Percentiles rank a stretch among this genome's conserved stretches.
Evolutionary conservation across 2,329 filamentous ascomycete species (phyloP).

Genomic region (Colletotrichum australisinense): DNA sequence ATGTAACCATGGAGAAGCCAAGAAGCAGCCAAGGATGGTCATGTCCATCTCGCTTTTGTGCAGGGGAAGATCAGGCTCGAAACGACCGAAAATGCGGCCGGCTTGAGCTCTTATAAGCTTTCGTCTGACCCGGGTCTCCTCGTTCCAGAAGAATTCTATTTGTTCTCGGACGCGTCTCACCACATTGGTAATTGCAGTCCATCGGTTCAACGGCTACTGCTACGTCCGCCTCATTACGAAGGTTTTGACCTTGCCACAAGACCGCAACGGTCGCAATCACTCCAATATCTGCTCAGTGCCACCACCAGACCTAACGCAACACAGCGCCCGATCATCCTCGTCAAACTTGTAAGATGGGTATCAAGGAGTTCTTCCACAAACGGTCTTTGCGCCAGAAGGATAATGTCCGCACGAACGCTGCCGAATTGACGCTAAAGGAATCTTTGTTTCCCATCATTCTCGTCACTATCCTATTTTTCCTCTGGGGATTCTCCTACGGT

Average conservation of each 20-base stretch:
- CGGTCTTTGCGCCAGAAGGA: constrained; percentile 59
- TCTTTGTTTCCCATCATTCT: constrained; percentile 75
- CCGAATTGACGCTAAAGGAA: constrained; percentile 72
- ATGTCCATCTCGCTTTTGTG: background rate
- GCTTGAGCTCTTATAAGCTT: constrained; percentile 23
- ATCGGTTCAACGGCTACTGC: background rate
- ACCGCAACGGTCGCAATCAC: background rate
- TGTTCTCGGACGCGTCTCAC: background rate
- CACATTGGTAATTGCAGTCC: background rate
- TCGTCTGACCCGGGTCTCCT: constrained; percentile 18
- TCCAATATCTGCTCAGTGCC: background rate
- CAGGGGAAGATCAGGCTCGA: constrained; percentile 16
- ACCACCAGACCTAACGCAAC: background rate
- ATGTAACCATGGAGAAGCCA: constrained; percentile 4
- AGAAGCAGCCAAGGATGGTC: constrained; percentile 2
- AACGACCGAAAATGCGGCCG: constrained; percentile 31
- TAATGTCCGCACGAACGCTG: constrained; percentile 53
- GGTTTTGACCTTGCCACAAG: background rate
- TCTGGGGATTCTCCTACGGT: constrained; percentile 38
- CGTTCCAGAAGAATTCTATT: constrained; percentile 2
- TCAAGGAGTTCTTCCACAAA: constrained; percentile 56
- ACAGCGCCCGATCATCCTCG: background rate
- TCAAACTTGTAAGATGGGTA: constrained; percentile 48
- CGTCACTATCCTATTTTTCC: constrained; percentile 56
- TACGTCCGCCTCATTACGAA: background rate